phyloP scores from a whole-genome alignment of 805 yeast species.

The Metschnikowia koreensis region DNA sequence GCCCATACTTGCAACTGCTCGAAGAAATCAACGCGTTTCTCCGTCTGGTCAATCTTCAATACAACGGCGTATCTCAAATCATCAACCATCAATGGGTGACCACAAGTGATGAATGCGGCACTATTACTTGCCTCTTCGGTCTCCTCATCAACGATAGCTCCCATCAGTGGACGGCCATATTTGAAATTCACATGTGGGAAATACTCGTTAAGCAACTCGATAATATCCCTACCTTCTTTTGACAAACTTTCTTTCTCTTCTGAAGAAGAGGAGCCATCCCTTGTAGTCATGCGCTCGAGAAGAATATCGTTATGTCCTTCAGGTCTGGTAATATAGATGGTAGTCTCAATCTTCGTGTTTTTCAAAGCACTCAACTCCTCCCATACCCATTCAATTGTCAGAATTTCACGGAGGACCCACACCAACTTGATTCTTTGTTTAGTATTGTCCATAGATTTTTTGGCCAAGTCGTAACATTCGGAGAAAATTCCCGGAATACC shows the following conservation, averaged over 20 bases:
- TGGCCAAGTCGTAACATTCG: slow-evolving; percentile 35
- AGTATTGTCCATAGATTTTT: slow-evolving; percentile 19
- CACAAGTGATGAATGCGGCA: slow-evolving; percentile 34
- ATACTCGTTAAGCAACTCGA: slow-evolving; percentile 8
- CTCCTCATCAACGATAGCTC: slow-evolving; percentile 35
- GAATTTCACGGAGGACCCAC: slow-evolving; percentile 21
- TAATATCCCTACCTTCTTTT: slow-evolving; percentile 3
- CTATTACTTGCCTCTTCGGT: slow-evolving; percentile 41
- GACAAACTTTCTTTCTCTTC: slow-evolving; percentile 6
- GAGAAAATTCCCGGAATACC: slow-evolving; percentile 65
- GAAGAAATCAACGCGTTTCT: slow-evolving; percentile 19
- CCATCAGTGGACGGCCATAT: slow-evolving; percentile 46
- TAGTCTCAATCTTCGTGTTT: slow-evolving; percentile 12
- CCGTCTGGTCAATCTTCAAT: slow-evolving; percentile 17
- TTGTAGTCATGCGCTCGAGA: slow-evolving; percentile 8
- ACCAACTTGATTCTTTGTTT: slow-evolving; percentile 13
- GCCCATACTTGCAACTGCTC: slow-evolving; percentile 27
- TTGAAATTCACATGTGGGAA: slow-evolving; percentile 19
- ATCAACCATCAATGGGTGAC: slow-evolving; percentile 34
- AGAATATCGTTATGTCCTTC: slow-evolving; percentile 3
- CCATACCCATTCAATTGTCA: slow-evolving; percentile 16
- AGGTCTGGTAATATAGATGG: slow-evolving; percentile 17
- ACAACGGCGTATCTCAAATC: slow-evolving; percentile 25
- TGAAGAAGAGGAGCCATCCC: slow-evolving; percentile 6
- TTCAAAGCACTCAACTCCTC: slow-evolving; percentile 13